Evolutionary conservation across 2,329 filamentous ascomycete genomes (phyloP).

Genomic region (Kalaharituber pfeilii): DNA sequence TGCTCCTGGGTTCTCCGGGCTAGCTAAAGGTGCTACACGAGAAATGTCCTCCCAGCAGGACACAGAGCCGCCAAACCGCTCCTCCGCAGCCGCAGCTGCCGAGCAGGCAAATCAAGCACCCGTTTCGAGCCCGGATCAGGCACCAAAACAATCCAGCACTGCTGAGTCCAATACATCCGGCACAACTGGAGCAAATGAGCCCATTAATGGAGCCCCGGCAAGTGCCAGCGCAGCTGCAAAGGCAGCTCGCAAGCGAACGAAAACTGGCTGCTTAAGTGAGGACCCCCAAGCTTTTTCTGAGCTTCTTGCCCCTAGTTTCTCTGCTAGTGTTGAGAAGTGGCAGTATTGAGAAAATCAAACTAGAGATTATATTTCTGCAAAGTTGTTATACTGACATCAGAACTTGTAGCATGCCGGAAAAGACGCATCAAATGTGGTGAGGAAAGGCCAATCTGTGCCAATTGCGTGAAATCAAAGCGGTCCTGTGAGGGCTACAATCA

Average conservation of each 20-base stretch:
- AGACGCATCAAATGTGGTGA: constrained; percentile 96
- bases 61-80: background rate
- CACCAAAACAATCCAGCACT: background rate
- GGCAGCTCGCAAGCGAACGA: constrained; percentile 22
- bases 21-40: background rate
- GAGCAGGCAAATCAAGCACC: background rate
- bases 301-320: background rate
- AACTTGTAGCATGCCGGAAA: constrained; percentile 58
- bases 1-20: too few relatives aligned
- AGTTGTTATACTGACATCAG: constrained; percentile 7
- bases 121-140: background rate
- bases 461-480: constrained; percentile 73
- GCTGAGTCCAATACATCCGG: background rate
- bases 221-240: constrained; percentile 12
- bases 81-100: background rate
- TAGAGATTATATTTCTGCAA: too few relatives aligned
- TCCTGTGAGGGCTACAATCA: constrained; percentile 72
- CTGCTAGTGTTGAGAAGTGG: too few relatives aligned
- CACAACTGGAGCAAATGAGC: background rate
- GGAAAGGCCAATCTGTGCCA: constrained; percentile 61
- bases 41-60: background rate
- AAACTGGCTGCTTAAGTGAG: constrained; percentile 24
- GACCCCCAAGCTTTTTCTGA: constrained; percentile 9
- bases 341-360: too few relatives aligned
- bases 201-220: background rate